Evolutionary conservation across 2,329 filamentous ascomycete genomes (phyloP).

Genomic region (Teratosphaeria epicoccoides): DNA sequence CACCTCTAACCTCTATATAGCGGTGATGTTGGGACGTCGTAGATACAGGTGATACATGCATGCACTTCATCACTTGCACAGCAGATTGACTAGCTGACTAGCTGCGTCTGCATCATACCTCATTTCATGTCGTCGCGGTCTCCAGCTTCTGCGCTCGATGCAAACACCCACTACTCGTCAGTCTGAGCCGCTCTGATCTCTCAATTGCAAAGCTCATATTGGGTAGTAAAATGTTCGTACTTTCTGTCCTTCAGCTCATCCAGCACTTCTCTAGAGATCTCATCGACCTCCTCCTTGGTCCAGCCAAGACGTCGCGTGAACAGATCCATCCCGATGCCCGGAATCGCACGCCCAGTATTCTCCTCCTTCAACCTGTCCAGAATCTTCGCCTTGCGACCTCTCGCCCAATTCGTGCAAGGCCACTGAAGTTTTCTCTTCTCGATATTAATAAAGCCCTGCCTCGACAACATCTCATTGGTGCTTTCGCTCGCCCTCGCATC

Average conservation of each 20-base stretch:
- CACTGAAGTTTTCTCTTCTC: conserved; percentile 27
- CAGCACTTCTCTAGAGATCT: conserved; percentile 30
- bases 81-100: background rate
- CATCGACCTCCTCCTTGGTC: conserved; percentile 33
- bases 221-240: conserved; percentile 15
- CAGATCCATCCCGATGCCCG: conserved; percentile 30
- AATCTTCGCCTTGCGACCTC: conserved; percentile 26
- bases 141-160: conserved; percentile 2
- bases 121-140: background rate
- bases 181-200: background rate
- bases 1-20: no score
- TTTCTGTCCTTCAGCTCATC: conserved; percentile 23
- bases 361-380: conserved; percentile 17
- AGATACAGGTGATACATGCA: no score
- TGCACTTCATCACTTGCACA: background rate
- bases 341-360: conserved; percentile 25
- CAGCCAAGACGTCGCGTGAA: conserved; percentile 31
- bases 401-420: conserved; percentile 31
- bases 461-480: conserved; percentile 5
- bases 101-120: background rate
- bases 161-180: background rate
- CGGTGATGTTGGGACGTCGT: no score
- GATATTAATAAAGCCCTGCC: conserved; percentile 34
- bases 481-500: conserved; percentile 2
- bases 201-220: conserved; percentile 8